Evolutionary conservation across 441 rosid species (phyloP).

Genomic region (Manihot esculenta): DNA sequence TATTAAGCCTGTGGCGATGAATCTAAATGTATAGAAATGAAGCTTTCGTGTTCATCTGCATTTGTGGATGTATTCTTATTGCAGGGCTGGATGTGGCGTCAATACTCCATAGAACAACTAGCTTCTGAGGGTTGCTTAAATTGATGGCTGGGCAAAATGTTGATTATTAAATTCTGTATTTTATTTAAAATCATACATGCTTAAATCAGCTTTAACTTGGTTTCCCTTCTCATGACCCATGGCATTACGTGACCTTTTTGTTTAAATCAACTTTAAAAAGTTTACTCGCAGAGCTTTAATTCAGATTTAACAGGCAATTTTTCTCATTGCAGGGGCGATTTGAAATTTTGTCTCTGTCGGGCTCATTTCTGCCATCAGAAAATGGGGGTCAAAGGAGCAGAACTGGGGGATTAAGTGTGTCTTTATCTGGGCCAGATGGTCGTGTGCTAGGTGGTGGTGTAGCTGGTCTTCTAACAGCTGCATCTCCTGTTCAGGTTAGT

Average conservation of each 20-base stretch:
- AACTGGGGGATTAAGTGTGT: conserved; percentile 53
- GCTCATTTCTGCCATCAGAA: conserved; percentile 46
- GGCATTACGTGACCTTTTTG: neutral
- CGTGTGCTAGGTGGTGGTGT: conserved; percentile 58
- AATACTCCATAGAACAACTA: neutral
- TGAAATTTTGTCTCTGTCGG: conserved; percentile 57
- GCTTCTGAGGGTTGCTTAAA: neutral
- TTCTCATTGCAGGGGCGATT: conserved; percentile 49
- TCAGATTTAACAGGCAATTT: conserved; percentile 4
- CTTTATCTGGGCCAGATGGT: conserved; percentile 57
- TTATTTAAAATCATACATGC: too few relatives aligned
- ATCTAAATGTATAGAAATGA: neutral
- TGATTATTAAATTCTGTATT: neutral
- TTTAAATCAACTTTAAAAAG: neutral
- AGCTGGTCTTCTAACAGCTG: conserved; percentile 54
- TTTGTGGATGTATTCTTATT: neutral
- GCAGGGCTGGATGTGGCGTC: neutral
- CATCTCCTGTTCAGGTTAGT: conserved; percentile 53
- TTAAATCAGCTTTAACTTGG: neutral
- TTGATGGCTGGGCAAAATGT: neutral
- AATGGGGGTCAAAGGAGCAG: conserved; percentile 46
- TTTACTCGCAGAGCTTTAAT: neutral
- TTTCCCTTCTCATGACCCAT: neutral
- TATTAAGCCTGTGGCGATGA: neutral
- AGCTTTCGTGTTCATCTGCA: neutral